Percentiles rank a stretch among this genome's conserved stretches.
These are phyloP conservation scores for Trichoderma sp. DNA, from an alignment of 2,329 filamentous ascomycete genomes.

Conservation along the genomic window DNA sequence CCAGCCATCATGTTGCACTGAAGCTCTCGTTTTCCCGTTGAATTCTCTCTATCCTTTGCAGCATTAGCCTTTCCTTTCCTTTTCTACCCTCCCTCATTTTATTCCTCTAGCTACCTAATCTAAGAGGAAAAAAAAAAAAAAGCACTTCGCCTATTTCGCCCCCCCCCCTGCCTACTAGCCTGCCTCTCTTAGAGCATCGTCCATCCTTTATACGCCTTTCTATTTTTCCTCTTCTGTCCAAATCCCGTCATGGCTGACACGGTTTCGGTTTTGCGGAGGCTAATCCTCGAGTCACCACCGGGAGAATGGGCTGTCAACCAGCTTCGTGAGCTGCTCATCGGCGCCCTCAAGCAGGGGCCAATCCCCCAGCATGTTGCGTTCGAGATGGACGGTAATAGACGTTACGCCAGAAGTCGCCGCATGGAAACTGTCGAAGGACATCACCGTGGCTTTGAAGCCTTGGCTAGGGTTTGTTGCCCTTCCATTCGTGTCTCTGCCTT, in stretches of 20 bases:
- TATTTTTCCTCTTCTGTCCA: not conserved
- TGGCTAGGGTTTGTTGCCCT: slow-evolving; percentile 69
- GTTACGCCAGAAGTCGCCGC: slow-evolving; percentile 83
- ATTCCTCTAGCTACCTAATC: not conserved
- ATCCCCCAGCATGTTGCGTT: slow-evolving; percentile 97
- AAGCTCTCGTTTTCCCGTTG: not conserved
- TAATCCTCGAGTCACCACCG: slow-evolving; percentile 84
- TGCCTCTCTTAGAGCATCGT: not conserved
- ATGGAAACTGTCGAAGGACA: slow-evolving; percentile 98
- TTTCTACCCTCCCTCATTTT: slow-evolving; percentile 16
- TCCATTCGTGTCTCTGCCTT: too few species aligned
- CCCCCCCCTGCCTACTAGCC: not conserved
- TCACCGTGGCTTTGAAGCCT: slow-evolving; percentile 89
- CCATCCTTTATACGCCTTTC: not conserved
- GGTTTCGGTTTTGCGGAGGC: slow-evolving; percentile 53
- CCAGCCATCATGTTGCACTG: slow-evolving; percentile 16
- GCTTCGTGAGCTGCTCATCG: slow-evolving; percentile 80
- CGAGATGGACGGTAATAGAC: slow-evolving; percentile 97
- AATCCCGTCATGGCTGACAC: slow-evolving; percentile 48
- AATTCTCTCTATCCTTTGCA: not conserved
- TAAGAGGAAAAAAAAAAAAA: not conserved
- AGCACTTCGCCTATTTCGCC: not conserved
- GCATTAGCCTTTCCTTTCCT: slow-evolving; percentile 13
- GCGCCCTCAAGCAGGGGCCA: slow-evolving; percentile 82
- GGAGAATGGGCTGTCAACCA: slow-evolving; percentile 83